A percentile compares a stretch with the other conserved stretches of the same genome.
phyloP scores from a whole-genome alignment of 805 yeast genomes.

The Myxozyma sirexii region DNA sequence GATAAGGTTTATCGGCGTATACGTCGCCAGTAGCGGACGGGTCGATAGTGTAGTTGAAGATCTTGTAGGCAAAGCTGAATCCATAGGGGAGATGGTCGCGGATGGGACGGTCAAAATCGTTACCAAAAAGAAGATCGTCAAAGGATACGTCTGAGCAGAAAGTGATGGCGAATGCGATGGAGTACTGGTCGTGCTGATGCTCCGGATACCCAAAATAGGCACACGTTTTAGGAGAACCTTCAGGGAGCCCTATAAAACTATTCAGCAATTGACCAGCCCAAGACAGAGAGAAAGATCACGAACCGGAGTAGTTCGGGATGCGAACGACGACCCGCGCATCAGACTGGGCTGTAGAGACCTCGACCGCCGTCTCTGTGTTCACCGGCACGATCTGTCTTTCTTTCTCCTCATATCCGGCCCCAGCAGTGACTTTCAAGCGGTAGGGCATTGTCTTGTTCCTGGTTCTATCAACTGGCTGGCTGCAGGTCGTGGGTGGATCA shows the following conservation, averaged over 20 bases:
- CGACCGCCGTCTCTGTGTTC: slow-evolving; percentile 21
- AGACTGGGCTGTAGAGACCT: slow-evolving; percentile 3
- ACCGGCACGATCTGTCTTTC: slow-evolving; percentile 14
- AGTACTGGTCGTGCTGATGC: slow-evolving; percentile 40
- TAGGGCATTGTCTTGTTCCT: slow-evolving; percentile 1
- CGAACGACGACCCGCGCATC: slow-evolving; percentile 15
- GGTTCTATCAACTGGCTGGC: too few species aligned
- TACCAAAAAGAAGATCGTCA: slow-evolving; percentile 63
- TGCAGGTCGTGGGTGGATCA: too few species aligned
- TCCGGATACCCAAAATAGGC: slow-evolving; percentile 38
- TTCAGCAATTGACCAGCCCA: too few species aligned
- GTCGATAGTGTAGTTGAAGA: slow-evolving; percentile 61
- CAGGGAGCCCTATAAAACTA: slow-evolving; percentile 20
- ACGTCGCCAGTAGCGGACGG: slow-evolving; percentile 68
- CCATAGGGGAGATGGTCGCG: slow-evolving; percentile 61
- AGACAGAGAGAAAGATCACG: background rate
- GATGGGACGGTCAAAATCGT: slow-evolving; percentile 65
- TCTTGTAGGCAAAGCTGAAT: slow-evolving; percentile 55
- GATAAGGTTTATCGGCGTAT: slow-evolving; percentile 60
- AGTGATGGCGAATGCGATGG: slow-evolving; percentile 47
- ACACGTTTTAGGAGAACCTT: slow-evolving; percentile 24
- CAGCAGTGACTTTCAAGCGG: slow-evolving; percentile 20
- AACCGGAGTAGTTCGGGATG: slow-evolving; percentile 23
- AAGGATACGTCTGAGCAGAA: slow-evolving; percentile 43
- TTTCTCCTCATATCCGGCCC: slow-evolving; percentile 7